A percentile compares a stretch with the other conserved stretches of the same genome.
Conservation (phyloP, 768 basidiomycete genomes). For the Russula olivacea region DNA sequence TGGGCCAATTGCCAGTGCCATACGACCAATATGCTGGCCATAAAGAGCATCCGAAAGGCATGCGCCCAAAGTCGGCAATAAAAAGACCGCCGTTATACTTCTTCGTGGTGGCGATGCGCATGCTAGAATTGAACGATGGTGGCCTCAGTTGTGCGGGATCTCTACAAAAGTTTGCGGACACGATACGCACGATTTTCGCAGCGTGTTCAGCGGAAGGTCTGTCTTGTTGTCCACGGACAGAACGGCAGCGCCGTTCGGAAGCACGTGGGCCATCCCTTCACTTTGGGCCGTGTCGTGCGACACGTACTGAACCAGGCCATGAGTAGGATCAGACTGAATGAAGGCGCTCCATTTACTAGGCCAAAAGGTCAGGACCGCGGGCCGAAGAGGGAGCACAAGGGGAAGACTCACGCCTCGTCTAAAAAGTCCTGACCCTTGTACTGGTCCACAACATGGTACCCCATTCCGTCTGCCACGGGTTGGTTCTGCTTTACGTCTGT, state of each 20-base stretch:
- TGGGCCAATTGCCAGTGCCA: background rate
- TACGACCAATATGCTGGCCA: background rate
- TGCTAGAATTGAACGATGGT: background rate
- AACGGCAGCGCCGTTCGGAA: background rate
- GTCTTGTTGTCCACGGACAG: slow-evolving; percentile 2
- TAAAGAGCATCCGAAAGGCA: background rate
- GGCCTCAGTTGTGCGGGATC: background rate
- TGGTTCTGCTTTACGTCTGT: no score
- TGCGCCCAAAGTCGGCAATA: background rate
- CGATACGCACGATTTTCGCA: slow-evolving; percentile 16
- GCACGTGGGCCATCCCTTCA: background rate
- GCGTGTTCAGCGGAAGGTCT: slow-evolving; percentile 5
- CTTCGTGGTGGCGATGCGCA: background rate
- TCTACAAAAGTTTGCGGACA: background rate
- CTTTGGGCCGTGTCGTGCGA: background rate
- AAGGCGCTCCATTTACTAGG: slow-evolving; percentile 8
- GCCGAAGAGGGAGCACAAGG: background rate
- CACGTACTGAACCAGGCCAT: background rate
- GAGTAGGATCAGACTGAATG: background rate
- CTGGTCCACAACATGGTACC: background rate
- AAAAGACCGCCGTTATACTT: background rate
- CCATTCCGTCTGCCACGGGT: background rate
- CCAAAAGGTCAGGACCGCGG: background rate
- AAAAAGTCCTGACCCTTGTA: background rate
- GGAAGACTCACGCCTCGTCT: background rate